phyloP scores from a whole-genome alignment of 371 early-diverging fungal species.

The Vavraia culicis region DNA sequence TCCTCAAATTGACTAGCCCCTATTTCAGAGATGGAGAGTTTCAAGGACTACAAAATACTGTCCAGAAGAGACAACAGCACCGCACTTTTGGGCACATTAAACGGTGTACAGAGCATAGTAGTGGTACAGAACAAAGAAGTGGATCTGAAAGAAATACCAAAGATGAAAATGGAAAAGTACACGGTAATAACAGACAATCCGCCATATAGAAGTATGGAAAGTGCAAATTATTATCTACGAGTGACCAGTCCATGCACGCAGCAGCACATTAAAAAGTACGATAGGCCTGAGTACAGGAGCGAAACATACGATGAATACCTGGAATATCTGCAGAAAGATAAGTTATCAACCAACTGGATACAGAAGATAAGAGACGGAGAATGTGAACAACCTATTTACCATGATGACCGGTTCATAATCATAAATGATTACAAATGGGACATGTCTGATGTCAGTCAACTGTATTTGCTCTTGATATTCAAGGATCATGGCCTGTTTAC shows the following conservation, averaged over 20 bases:
- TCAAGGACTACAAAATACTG: too few species aligned
- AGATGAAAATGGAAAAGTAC: too few species aligned
- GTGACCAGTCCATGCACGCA: slow-evolving; percentile 30
- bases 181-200: too few species aligned
- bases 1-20: too few species aligned
- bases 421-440: slow-evolving; percentile 34
- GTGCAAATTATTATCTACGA: too few species aligned
- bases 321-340: neutral
- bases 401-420: slow-evolving; percentile 11
- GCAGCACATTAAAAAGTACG: slow-evolving; percentile 26
- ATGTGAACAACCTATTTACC: slow-evolving; percentile 14
- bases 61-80: too few species aligned
- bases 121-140: too few species aligned
- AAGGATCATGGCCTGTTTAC: slow-evolving; percentile 19
- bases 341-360: slow-evolving; percentile 15
- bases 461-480: slow-evolving; percentile 29
- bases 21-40: too few species aligned
- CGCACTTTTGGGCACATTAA: too few species aligned
- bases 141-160: too few species aligned
- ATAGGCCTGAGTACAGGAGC: neutral
- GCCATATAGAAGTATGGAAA: too few species aligned
- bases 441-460: neutral
- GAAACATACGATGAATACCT: slow-evolving; percentile 31
- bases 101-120: too few species aligned
- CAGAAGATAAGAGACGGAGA: slow-evolving; percentile 6